A percentile compares a stretch with the other conserved stretches of the same genome.
phyloP scores from a whole-genome alignment of 2,329 filamentous ascomycete species.

The Orbilia quercus region DNA sequence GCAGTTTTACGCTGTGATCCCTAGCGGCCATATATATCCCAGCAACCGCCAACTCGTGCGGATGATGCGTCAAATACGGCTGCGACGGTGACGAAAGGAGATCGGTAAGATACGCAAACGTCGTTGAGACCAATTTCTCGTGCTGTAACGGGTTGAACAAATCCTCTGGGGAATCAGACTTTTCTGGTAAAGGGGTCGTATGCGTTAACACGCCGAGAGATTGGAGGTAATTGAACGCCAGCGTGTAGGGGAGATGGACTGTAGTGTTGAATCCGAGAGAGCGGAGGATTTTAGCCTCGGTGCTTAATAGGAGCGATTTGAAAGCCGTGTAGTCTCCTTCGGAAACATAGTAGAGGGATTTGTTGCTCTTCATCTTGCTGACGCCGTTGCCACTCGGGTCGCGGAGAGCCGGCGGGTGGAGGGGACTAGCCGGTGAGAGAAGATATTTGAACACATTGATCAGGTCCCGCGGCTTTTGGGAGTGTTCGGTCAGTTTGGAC shows the following conservation, averaged over 20 bases:
- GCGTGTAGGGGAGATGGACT: slow-evolving; percentile 83
- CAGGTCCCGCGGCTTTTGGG: slow-evolving; percentile 81
- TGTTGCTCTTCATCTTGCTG: slow-evolving; percentile 20
- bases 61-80: slow-evolving; percentile 91
- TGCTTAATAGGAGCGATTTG: slow-evolving; percentile 74
- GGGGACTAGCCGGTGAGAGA: slow-evolving; percentile 69
- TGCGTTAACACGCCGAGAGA: slow-evolving; percentile 75
- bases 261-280: slow-evolving; percentile 84
- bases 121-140: slow-evolving; percentile 71
- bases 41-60: slow-evolving; percentile 82
- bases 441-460: slow-evolving; percentile 88
- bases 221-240: slow-evolving; percentile 92
- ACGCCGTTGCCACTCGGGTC: slow-evolving; percentile 56
- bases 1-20: slow-evolving; percentile 80
- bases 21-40: slow-evolving; percentile 89
- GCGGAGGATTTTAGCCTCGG: slow-evolving; percentile 81
- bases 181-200: slow-evolving; percentile 52
- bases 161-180: slow-evolving; percentile 56
- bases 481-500: slow-evolving; percentile 78
- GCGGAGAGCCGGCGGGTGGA: slow-evolving; percentile 64
- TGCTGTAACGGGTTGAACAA: slow-evolving; percentile 60
- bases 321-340: slow-evolving; percentile 77
- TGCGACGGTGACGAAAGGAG: slow-evolving; percentile 87
- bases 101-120: slow-evolving; percentile 84
- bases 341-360: slow-evolving; percentile 73